These are phyloP conservation scores for Phylloporus sp. DNA, from an alignment of 768 basidiomycete genomes.

Conservation along the genomic window DNA sequence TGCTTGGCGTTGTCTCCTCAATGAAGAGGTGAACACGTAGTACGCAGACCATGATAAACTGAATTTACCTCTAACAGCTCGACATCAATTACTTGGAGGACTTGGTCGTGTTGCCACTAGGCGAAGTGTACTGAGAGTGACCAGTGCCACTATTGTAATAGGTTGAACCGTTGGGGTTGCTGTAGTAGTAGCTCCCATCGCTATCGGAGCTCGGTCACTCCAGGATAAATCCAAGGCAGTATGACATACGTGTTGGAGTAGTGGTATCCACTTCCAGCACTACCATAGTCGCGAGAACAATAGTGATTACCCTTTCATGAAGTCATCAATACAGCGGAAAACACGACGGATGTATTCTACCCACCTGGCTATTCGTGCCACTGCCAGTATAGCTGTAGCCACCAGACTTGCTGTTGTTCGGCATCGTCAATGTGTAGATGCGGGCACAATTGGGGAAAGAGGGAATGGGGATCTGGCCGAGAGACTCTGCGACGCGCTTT, in stretches of 20 bases:
- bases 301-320: conserved; percentile 56
- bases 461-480: too few species aligned
- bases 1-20: too few species aligned
- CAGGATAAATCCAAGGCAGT: background rate
- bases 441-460: too few species aligned
- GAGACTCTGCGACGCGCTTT: too few species aligned
- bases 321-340: background rate
- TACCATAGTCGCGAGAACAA: conserved; percentile 48
- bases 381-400: conserved; percentile 41
- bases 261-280: conserved; percentile 47
- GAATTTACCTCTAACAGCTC: background rate
- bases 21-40: too few species aligned
- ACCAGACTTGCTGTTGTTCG: conserved; percentile 19
- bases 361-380: conserved; percentile 53
- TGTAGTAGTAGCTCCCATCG: conserved; percentile 61
- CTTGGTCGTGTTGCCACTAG: conserved; percentile 33
- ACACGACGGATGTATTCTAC: conserved; percentile 3
- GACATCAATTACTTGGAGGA: conserved; percentile 26
- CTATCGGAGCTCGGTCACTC: conserved; percentile 20
- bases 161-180: conserved; percentile 55
- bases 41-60: background rate
- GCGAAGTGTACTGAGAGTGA: conserved; percentile 47
- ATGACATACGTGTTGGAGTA: conserved; percentile 53
- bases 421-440: conserved; percentile 13
- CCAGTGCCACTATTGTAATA: conserved; percentile 55